phyloP scores from a whole-genome alignment of 2,329 filamentous ascomycete species.

The Fonsecaea monophora region DNA sequence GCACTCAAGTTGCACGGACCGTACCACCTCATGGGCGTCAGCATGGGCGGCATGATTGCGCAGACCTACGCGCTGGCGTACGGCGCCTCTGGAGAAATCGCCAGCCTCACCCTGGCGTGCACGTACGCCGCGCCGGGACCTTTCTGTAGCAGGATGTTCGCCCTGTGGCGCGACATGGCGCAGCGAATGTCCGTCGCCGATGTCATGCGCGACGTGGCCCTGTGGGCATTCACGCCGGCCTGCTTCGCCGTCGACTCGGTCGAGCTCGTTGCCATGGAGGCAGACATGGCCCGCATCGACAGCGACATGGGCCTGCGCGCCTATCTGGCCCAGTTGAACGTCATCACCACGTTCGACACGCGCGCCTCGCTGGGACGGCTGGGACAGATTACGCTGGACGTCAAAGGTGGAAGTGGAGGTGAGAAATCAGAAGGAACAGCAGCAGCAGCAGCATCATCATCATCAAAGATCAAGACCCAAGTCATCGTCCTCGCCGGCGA shows the following conservation, averaged over 20 bases:
- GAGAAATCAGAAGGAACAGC: not conserved
- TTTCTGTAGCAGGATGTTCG: constrained; percentile 30
- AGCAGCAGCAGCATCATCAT: not conserved
- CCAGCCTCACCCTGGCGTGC: constrained; percentile 24
- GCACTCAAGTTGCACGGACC: constrained; percentile 9
- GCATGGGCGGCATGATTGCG: constrained; percentile 33
- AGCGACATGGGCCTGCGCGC: constrained; percentile 20
- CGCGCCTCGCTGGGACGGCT: constrained; percentile 9
- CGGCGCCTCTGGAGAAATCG: constrained; percentile 10
- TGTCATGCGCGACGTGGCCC: constrained; percentile 26
- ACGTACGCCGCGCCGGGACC: constrained; percentile 29
- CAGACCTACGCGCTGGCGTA: constrained; percentile 25
- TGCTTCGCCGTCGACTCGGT: constrained; percentile 16
- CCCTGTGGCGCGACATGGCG: constrained; percentile 29
- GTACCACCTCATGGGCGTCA: constrained; percentile 27
- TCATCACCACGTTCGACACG: constrained; percentile 27
- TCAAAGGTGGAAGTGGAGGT: no score
- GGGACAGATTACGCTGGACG: not conserved
- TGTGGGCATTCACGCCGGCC: constrained; percentile 28
- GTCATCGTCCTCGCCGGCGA: constrained; percentile 27
- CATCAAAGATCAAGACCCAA: not conserved
- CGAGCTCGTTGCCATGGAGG: constrained; percentile 14
- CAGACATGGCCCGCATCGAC: constrained; percentile 16
- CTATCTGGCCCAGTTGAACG: constrained; percentile 32
- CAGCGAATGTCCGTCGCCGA: constrained; percentile 18